phyloP scores from a whole-genome alignment of 345 rosid species.

The Arabis hirsuta region DNA sequence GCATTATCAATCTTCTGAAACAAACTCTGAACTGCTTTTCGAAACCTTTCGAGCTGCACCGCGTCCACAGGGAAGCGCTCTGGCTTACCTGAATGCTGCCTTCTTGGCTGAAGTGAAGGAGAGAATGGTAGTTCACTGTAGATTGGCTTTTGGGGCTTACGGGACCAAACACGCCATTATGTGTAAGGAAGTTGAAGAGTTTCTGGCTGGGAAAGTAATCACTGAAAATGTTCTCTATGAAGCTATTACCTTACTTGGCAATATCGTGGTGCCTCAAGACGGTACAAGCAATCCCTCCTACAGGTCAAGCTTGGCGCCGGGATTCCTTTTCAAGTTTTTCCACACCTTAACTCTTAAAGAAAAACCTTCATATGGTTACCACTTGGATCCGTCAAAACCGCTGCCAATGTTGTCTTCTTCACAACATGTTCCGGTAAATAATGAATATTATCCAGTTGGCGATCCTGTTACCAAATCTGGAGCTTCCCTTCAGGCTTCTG shows the following conservation, averaged over 20 bases:
- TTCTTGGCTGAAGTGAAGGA: slow-evolving; percentile 68
- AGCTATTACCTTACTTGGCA: slow-evolving; percentile 56
- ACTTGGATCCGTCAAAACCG: slow-evolving; percentile 22
- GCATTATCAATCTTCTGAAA: slow-evolving; percentile 13
- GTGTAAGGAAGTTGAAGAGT: slow-evolving; percentile 63
- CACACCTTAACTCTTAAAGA: slow-evolving; percentile 38
- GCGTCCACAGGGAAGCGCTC: slow-evolving; percentile 75
- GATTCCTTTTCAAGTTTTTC: slow-evolving; percentile 73
- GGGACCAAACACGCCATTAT: slow-evolving; percentile 75
- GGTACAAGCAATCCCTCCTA: slow-evolving; percentile 58
- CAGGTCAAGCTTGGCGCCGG: slow-evolving; percentile 74
- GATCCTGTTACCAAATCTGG: slow-evolving; percentile 61
- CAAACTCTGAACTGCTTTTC: slow-evolving; percentile 49
- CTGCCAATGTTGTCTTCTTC: slow-evolving; percentile 58
- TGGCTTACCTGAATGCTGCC: slow-evolving; percentile 82
- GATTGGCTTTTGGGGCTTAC: slow-evolving; percentile 79
- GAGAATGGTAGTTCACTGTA: slow-evolving; percentile 49
- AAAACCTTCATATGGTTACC: slow-evolving; percentile 25
- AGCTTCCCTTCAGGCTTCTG: slow-evolving; percentile 86
- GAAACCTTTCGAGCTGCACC: slow-evolving; percentile 88
- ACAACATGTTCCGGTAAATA: slow-evolving; percentile 53
- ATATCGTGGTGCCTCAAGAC: slow-evolving; percentile 56
- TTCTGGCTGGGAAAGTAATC: slow-evolving; percentile 62
- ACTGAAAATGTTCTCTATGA: slow-evolving; percentile 52
- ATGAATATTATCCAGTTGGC: slow-evolving; percentile 71